phyloP scores from a whole-genome alignment of 1,284 basidiomycete species.

The Marasmius tenuissimus region DNA sequence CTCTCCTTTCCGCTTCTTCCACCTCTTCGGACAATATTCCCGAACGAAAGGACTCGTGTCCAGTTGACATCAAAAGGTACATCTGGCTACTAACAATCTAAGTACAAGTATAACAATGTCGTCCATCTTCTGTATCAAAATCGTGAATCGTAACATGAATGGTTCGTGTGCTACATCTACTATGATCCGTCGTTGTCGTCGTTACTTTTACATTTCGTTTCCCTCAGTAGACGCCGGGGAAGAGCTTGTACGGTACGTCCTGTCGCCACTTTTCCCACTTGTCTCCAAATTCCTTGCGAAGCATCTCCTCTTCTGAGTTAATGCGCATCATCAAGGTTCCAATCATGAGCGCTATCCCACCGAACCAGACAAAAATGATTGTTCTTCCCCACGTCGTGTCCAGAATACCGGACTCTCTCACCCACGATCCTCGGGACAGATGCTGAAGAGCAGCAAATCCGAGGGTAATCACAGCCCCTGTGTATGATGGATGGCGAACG shows the following conservation, averaged over 20 bases:
- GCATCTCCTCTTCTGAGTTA: slow-evolving; percentile 36
- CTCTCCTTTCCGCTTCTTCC: too few relatives aligned
- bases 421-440: slow-evolving; percentile 33
- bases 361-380: slow-evolving; percentile 20
- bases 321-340: slow-evolving; percentile 33
- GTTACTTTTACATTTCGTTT: neutral
- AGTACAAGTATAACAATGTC: too few relatives aligned
- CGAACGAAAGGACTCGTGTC: too few relatives aligned
- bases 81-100: too few relatives aligned
- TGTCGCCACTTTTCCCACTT: slow-evolving; percentile 37
- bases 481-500: slow-evolving; percentile 30
- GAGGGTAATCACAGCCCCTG: slow-evolving; percentile 3
- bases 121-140: too few relatives aligned
- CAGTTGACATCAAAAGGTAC: too few relatives aligned
- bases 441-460: neutral
- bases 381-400: slow-evolving; percentile 26
- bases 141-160: too few relatives aligned
- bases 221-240: slow-evolving; percentile 34
- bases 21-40: too few relatives aligned
- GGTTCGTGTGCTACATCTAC: neutral
- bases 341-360: slow-evolving; percentile 24
- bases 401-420: slow-evolving; percentile 35
- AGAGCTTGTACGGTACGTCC: slow-evolving; percentile 35
- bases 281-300: slow-evolving; percentile 32
- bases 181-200: neutral